Evolutionary conservation across 306 rosid genomes (phyloP).

Genomic region (Prunus mume): DNA sequence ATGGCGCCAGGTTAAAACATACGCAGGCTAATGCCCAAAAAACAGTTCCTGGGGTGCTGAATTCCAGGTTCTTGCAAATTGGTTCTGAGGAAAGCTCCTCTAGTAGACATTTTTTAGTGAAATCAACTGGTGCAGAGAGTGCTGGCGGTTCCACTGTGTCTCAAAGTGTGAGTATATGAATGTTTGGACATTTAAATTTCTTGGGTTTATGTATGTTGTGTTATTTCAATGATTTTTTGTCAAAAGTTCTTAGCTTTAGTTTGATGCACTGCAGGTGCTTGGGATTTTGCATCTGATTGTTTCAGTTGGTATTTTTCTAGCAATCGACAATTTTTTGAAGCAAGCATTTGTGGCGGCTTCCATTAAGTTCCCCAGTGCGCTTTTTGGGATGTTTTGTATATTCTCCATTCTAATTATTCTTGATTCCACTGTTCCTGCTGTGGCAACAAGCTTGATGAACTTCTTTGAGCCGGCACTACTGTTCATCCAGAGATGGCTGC

Average conservation of each 20-base stretch:
- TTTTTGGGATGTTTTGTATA: slow-evolving; percentile 96
- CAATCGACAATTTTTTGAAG: slow-evolving; percentile 60
- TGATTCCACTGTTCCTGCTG: slow-evolving; percentile 64
- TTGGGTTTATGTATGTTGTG: not conserved
- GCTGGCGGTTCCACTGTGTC: slow-evolving; percentile 46
- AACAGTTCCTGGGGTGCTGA: not conserved
- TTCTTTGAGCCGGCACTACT: slow-evolving; percentile 84
- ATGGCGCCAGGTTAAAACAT: slow-evolving; percentile 9
- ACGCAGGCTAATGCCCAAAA: slow-evolving; percentile 17
- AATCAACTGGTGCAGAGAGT: slow-evolving; percentile 46
- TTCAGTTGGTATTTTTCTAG: slow-evolving; percentile 71
- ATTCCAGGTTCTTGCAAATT: slow-evolving; percentile 41
- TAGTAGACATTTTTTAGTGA: slow-evolving; percentile 25
- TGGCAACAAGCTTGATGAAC: slow-evolving; percentile 57
- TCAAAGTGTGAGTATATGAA: slow-evolving; percentile 41
- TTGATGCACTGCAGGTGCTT: slow-evolving; percentile 43
- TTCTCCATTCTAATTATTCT: slow-evolving; percentile 65
- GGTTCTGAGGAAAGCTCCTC: slow-evolving; percentile 27
- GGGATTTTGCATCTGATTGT: slow-evolving; percentile 56
- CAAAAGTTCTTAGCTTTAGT: not conserved
- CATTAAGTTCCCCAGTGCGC: slow-evolving; percentile 86
- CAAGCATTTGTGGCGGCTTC: slow-evolving; percentile 68
- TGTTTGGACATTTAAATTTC: not conserved
- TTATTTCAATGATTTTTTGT: not conserved
- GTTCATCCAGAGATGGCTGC: slow-evolving; percentile 95